These are phyloP conservation scores for Mucor circinelloides DNA, from an alignment of 371 early-diverging fungal species.

Conservation along the genomic window DNA sequence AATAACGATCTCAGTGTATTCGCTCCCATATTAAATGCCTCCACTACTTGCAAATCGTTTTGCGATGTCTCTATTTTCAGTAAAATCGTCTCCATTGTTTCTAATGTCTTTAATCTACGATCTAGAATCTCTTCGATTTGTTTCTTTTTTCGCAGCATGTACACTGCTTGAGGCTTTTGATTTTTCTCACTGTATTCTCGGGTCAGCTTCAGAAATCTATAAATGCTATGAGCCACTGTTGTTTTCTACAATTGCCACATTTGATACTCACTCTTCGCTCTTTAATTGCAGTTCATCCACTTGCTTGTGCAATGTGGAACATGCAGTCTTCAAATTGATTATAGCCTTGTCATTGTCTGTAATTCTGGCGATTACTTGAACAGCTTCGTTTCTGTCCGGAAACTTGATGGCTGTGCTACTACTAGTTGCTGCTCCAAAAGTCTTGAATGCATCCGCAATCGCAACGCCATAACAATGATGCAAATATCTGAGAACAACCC, in stretches of 20 bases:
- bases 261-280: conserved; percentile 20
- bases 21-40: conserved; percentile 58
- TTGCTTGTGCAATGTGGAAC: conserved; percentile 46
- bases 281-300: conserved; percentile 48
- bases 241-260: background rate
- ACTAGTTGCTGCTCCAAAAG: conserved; percentile 17
- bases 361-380: conserved; percentile 25
- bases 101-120: conserved; percentile 47
- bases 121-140: conserved; percentile 38
- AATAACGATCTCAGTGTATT: conserved; percentile 43
- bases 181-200: conserved; percentile 25
- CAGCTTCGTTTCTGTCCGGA: conserved; percentile 4
- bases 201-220: conserved; percentile 20
- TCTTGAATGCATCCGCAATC: conserved; percentile 28
- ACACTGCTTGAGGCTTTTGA: conserved; percentile 44
- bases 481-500: conserved; percentile 37
- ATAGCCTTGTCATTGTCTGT: conserved; percentile 53
- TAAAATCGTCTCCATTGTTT: conserved; percentile 57
- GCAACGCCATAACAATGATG: conserved; percentile 29
- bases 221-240: background rate
- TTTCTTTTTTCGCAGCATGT: conserved; percentile 47
- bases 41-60: conserved; percentile 53
- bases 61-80: conserved; percentile 56
- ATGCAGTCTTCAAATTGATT: conserved; percentile 44
- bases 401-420: conserved; percentile 35